These are phyloP conservation scores for Ophioceras dolichostomum DNA, from an alignment of 2,329 filamentous ascomycete genomes.

Conservation along the genomic window DNA sequence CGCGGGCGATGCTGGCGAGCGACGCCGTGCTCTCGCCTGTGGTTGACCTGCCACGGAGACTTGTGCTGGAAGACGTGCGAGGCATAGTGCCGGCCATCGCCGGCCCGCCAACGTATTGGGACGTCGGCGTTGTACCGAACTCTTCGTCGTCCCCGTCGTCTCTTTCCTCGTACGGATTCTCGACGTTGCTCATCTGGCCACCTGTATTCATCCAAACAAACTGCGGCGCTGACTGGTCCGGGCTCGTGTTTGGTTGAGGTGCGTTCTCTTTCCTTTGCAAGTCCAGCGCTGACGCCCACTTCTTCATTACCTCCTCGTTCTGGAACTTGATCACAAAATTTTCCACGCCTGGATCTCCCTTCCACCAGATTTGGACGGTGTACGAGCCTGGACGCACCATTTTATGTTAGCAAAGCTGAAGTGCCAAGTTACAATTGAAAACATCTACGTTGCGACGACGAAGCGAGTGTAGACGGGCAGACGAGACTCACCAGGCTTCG, in stretches of 20 bases:
- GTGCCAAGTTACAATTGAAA: too few relatives aligned
- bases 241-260: slow-evolving; percentile 30
- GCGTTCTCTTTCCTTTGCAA: slow-evolving; percentile 55
- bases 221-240: slow-evolving; percentile 49
- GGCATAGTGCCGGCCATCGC: slow-evolving; percentile 30
- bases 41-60: slow-evolving; percentile 61
- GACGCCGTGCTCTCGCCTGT: slow-evolving; percentile 59
- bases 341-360: slow-evolving; percentile 87
- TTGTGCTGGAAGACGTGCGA: slow-evolving; percentile 62
- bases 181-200: slow-evolving; percentile 51
- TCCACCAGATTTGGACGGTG: slow-evolving; percentile 97
- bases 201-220: slow-evolving; percentile 75
- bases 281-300: slow-evolving; percentile 76
- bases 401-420: slow-evolving; percentile 15
- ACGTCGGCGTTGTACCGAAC: slow-evolving; percentile 19
- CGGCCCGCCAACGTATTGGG: slow-evolving; percentile 16
- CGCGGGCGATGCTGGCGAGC: slow-evolving; percentile 41
- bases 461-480: too few relatives aligned
- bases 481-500: slow-evolving; percentile 64
- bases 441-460: too few relatives aligned
- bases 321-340: slow-evolving; percentile 92
- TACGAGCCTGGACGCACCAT: slow-evolving; percentile 61
- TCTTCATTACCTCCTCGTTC: slow-evolving; percentile 86
- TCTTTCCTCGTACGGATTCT: slow-evolving; percentile 65
- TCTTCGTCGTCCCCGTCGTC: slow-evolving; percentile 53